Evolutionary conservation across 1,284 basidiomycete genomes (phyloP), one percentile per base, ranked within the genome.

Genomic region (Naganishia liquefaciens): DNA sequence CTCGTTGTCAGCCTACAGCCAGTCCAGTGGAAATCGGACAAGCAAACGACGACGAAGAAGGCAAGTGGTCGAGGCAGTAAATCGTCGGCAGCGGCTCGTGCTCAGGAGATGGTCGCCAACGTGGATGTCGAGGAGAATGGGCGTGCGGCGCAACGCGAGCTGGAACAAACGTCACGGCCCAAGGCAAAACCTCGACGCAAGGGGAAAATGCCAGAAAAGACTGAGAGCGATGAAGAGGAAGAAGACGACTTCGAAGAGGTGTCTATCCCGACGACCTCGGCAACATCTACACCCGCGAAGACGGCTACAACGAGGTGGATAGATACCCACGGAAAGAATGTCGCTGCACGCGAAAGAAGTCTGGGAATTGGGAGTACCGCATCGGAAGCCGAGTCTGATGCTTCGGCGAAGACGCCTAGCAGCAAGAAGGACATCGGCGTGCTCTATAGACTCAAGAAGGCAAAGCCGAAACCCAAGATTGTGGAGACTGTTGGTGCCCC

Each of bases 1-100:
- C 82, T 99, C 44, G 89, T 98, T 17, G 87, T 90, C 66, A 95
- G 91, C 72, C 76, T 98, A 44, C 95, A 99, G 77, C 88, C 90
- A 61, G 87, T 97, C 15, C 90, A 90, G 2, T 96, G 92, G 92
- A 76, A 81, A 63, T 80, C 80, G 25, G 81, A 76, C 67, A 80
- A 76, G 72, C 72, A 66, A 47, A 70, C 67, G 2, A 27, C 71
- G 67, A 72, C 77, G 72, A 73, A 74, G 68, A 75, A 74, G 63
- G 68, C 37, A 11, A 51, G 10, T 28, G 43, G 44, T 19, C 54
- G 40, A 39, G n/a, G 39, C 13, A 23, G 43, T 40, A 54, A 43
- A 52, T 7, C 27, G 0, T 33, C 49, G 2, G 15, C 54, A 1
- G 54, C 63, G 13, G 33, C 57, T 15, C 43, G 44, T 11, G 42